Evolutionary conservation across 257 asterid species (phyloP).

Genomic region (Nicotiana tomentosiformis): DNA sequence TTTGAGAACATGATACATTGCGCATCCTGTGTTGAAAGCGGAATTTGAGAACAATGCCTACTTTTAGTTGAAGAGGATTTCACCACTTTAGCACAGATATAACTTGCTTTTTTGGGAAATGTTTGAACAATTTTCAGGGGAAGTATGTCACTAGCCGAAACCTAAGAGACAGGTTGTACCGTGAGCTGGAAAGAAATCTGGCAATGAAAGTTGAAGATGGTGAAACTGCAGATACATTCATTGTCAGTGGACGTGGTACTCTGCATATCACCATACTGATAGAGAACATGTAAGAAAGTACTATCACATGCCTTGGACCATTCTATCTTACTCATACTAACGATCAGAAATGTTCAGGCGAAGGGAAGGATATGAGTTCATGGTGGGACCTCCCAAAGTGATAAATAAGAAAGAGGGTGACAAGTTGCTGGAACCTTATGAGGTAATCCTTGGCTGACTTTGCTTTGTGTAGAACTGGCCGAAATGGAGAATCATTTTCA

Average conservation of each 20-base stretch:
- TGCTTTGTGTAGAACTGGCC: not conserved
- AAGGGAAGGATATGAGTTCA: slow-evolving; percentile 98
- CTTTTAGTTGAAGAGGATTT: not conserved
- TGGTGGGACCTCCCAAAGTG: slow-evolving; percentile 99
- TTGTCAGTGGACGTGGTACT: slow-evolving; percentile 96
- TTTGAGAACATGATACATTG: not conserved
- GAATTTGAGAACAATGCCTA: not conserved
- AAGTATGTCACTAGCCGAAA: slow-evolving; percentile 93
- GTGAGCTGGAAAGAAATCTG: slow-evolving; percentile 92
- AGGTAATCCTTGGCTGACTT: slow-evolving; percentile 40
- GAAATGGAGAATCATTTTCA: not conserved
- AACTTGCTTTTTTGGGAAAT: slow-evolving; percentile 9
- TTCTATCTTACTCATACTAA: slow-evolving; percentile 17
- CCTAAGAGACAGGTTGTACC: slow-evolving; percentile 80
- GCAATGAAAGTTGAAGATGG: slow-evolving; percentile 99
- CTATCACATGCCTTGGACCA: not conserved
- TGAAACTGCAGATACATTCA: slow-evolving; percentile 85
- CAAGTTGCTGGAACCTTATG: slow-evolving; percentile 82
- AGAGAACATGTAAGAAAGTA: slow-evolving; percentile 74
- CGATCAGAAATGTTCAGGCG: slow-evolving; percentile 52
- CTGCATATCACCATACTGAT: slow-evolving; percentile 88
- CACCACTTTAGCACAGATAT: not conserved
- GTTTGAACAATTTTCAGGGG: slow-evolving; percentile 39
- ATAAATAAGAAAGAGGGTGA: slow-evolving; percentile 75
- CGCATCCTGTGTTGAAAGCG: not conserved